Evolutionary conservation across 2,329 filamentous ascomycete species (phyloP).

Genomic region (Penicillium sp.): DNA sequence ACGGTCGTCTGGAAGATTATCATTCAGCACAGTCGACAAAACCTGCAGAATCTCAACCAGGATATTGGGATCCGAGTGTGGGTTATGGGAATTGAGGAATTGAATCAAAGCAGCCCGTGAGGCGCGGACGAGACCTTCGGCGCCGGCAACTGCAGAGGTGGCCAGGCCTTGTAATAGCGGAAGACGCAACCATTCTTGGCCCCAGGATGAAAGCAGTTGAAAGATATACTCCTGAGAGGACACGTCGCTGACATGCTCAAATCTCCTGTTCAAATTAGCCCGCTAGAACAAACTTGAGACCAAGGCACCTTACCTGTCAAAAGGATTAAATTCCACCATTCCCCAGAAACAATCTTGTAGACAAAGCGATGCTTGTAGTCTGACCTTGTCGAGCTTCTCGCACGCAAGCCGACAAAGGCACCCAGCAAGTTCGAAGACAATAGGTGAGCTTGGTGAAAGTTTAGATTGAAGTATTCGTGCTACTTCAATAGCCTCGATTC

Average conservation of each 20-base stretch:
- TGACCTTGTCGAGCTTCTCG: slow-evolving; percentile 88
- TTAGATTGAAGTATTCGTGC: slow-evolving; percentile 47
- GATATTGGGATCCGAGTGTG: slow-evolving; percentile 35
- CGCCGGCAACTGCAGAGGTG: slow-evolving; percentile 46
- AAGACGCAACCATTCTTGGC: slow-evolving; percentile 36
- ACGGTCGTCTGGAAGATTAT: slow-evolving; percentile 62
- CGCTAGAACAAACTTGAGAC: background rate
- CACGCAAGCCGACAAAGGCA: slow-evolving; percentile 68
- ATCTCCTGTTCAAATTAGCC: slow-evolving; percentile 34
- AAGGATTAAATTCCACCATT: slow-evolving; percentile 32
- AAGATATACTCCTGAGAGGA: slow-evolving; percentile 45
- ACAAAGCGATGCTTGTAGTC: slow-evolving; percentile 54
- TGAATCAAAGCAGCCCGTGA: slow-evolving; percentile 43
- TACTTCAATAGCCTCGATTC: slow-evolving; percentile 73
- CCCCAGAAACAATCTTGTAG: slow-evolving; percentile 42
- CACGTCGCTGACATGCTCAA: slow-evolving; percentile 47
- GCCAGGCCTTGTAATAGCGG: slow-evolving; percentile 44
- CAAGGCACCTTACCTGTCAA: slow-evolving; percentile 42
- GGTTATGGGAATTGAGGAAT: slow-evolving; percentile 29
- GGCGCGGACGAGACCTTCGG: slow-evolving; percentile 45
- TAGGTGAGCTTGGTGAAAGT: slow-evolving; percentile 11
- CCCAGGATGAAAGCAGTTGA: slow-evolving; percentile 40
- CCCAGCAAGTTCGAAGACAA: slow-evolving; percentile 30
- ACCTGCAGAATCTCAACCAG: slow-evolving; percentile 51
- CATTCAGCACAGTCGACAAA: slow-evolving; percentile 56